Evolutionary conservation across 768 basidiomycete species (phyloP), one percentile per base, ranked within the genome.

Genomic region (Dentipellis fragilis): DNA sequence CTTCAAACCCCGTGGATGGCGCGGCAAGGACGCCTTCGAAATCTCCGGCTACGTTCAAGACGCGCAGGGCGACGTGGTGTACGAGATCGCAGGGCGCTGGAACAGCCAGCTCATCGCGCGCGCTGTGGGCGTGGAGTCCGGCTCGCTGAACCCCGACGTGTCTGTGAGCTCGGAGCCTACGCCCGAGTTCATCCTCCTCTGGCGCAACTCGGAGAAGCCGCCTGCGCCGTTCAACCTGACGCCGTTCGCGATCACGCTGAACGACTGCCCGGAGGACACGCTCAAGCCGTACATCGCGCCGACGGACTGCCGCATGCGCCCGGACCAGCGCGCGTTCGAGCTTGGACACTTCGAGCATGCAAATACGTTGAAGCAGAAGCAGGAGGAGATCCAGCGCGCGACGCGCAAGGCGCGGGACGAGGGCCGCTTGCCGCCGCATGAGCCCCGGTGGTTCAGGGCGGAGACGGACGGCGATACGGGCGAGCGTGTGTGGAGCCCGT

Each of bases 1-100:
- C 2, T 98, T 97, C 77, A 98, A 97, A 70, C 94, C 94, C 2
- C 80, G 93, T 55, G 92, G 93, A 2, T 98, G 94, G 94, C 76
- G 92, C 54, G 92, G 89, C 9, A 88, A 81, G 63, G 88, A 95
- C 58, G 92, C 93, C 0, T 93, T 79, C 64, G 95, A 98, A 69
- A 93, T 98, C 66, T 87, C 86, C 2, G 95, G 94, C 1, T 78
- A 80, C 40, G 93, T 97, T 19, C 69, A 79, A 57, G 85, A 90
- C 64, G 67, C 79, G 1, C 61, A 71, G 0, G 92, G 88, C 10
- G 72, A 77, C 19, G 73, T 84, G 34, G 81, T 77, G 0, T 89
- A 94, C 70, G 92, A 95, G 56, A 92, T 97, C 49, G 93, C 93
- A 0, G 94, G 94, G 4, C 80, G 93, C 2, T 98, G 94, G 95